Evolutionary conservation across 768 basidiomycete species (phyloP), one percentile per base, ranked within the genome.

Genomic region (Leccinum variicolor): DNA sequence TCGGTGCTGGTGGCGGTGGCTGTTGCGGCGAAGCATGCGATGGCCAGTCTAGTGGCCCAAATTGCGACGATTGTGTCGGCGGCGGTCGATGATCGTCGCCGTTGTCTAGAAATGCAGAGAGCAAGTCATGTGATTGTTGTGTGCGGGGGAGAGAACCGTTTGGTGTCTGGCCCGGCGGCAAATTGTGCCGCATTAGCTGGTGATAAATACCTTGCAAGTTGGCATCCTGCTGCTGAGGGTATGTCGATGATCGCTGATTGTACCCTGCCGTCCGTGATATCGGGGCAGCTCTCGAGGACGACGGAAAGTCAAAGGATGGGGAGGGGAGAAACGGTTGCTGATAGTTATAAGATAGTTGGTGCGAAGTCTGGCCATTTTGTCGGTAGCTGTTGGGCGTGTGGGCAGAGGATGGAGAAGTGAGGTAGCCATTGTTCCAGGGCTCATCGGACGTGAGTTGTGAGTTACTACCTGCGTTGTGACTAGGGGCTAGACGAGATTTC

Each of bases 131-230:
- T 10, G 67, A 62, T 31, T 68, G 62, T 25, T 70, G 73, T 2
- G 65, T 51, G 23, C 69, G 70, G 13, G 63, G 43, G 34, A 41
- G 62, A 23, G 64, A 47, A 43, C 53, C 36, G 51, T 62, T 62
- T 26, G 56, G 41, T 33, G 45, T 54, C 34, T 72, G 67, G 17
- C 62, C 59, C 13, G 62, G 50, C 0, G 70, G 62, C 25, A 62
- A 13, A 54, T 64, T 72, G 34, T 67, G 69, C 52, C 69, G 69
- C 59, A 67, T 71, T 23, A 69, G 21, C n/a, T 65, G 69, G 21
- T 73, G 67, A 54, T 73, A 71, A 7, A 71, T 63, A 57, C 69
- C 69, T 50, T 73, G 71, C 10, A 71, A 17, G 39, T 70, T 71
- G n/a, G 69, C 17, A 39, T 71, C 69, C 56, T 67, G 71, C n/a